Conservation (phyloP, 2,329 filamentous ascomycete species). For the Penicillium glabrum region DNA sequence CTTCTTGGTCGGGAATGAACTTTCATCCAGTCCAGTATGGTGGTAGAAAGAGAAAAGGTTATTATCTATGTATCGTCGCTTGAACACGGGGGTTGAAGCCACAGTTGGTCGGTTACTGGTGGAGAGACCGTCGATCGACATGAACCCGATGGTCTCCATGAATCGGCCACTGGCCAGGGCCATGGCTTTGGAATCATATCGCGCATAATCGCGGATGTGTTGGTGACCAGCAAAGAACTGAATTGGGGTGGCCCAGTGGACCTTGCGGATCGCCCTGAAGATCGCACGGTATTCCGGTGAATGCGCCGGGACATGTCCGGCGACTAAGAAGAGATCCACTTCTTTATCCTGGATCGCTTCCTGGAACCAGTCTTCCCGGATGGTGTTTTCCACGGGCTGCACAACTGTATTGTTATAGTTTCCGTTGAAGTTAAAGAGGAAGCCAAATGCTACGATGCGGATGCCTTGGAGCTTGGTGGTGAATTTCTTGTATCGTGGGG, state of each 20-base stretch:
- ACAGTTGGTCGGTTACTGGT: slow-evolving; percentile 37
- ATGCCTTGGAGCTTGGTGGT: slow-evolving; percentile 86
- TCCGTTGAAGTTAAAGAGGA: slow-evolving; percentile 88
- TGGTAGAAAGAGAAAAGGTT: slow-evolving; percentile 82
- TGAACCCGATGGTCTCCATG: slow-evolving; percentile 92
- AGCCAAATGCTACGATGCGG: slow-evolving; percentile 83
- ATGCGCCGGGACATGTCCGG: slow-evolving; percentile 79
- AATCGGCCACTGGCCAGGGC: slow-evolving; percentile 87
- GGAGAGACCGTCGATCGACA: slow-evolving; percentile 72
- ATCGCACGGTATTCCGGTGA: slow-evolving; percentile 77
- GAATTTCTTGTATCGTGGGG: slow-evolving; percentile 82
- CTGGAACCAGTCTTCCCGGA: slow-evolving; percentile 87
- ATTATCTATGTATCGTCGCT: slow-evolving; percentile 87
- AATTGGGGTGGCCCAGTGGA: slow-evolving; percentile 79
- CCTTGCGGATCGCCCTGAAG: slow-evolving; percentile 73
- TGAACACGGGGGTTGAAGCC: slow-evolving; percentile 57
- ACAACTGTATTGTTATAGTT: slow-evolving; percentile 92
- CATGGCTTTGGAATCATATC: slow-evolving; percentile 74
- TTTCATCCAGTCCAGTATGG: slow-evolving; percentile 71
- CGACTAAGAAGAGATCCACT: slow-evolving; percentile 81
- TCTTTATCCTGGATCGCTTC: slow-evolving; percentile 75
- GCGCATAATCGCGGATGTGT: slow-evolving; percentile 81
- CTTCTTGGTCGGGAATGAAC: slow-evolving; percentile 72
- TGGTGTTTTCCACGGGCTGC: slow-evolving; percentile 72
- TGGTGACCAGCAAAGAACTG: slow-evolving; percentile 89